Base-by-base conservation (phyloP, 805 yeast species). In the Helenozyma rhizophorensis region DNA sequence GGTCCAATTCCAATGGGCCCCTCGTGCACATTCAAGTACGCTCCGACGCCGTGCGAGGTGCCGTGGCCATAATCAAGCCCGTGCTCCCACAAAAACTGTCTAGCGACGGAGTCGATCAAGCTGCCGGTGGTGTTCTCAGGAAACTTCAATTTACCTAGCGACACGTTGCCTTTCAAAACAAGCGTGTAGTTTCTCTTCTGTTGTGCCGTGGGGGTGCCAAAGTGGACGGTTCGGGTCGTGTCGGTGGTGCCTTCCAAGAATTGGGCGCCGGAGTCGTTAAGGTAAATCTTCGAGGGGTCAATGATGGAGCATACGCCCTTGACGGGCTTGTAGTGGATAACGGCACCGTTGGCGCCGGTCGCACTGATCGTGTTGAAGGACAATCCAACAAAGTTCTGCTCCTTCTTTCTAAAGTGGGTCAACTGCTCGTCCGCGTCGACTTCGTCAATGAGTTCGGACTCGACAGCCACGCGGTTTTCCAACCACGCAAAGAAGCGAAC, bases 311-410 rank as follows among this genome's bases (percentile, higher is more conserved):
- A 65, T 9, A 55, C 50, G 3, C 62, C 62, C 31, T 56, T 52
- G 9, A 53, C 46, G 4, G 94, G 93, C 25, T 76, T 62, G 53
- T 84, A 84, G 54, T 84, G 94, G 39, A 84, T 80, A 19, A 83
- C 65, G 2, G 93, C 84, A 7, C 86, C 84, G 53, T 83, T 83
- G 9, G 86, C 66, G 1, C 90, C 93, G 1, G 85, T 68, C 4
- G 88, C 75, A 32, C 86, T 76, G 29, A 83, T 83, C 0, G 93
- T 83, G 30, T 75, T 78, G 55, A 83, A 83, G 3, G 87, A 78
- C 27, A 77, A 69, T 0, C 89, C 93, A 14, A 62, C 69, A 48
- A 72, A 77, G 40, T 71, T 60, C 24, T 65, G 58, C 37, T 70
- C 75, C 39, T 56, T 45, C 32, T 62, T 36, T 44, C 70, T 56